These are phyloP conservation scores for Skeletonema tropicum DNA, from an alignment of 108 stramenopile species.

Conservation along the genomic window DNA sequence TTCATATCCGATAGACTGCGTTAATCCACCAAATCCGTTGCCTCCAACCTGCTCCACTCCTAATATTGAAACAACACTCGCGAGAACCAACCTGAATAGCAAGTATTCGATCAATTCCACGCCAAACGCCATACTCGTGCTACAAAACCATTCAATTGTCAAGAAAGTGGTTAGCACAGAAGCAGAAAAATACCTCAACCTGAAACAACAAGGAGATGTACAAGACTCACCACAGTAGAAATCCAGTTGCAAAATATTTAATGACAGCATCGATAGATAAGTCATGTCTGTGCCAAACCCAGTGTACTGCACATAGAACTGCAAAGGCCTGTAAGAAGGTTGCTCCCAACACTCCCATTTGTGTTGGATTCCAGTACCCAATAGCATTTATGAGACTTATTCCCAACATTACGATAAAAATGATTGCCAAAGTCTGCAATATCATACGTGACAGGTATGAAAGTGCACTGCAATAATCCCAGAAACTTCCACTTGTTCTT, in stretches of 20 bases:
- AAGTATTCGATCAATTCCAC: conserved; percentile 65
- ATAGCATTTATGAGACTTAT: conserved; percentile 33
- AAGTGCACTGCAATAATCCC: conserved; percentile 41
- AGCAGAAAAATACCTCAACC: too few relatives aligned
- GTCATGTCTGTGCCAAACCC: conserved; percentile 67
- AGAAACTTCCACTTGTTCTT: conserved; percentile 1
- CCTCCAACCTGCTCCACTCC: conserved; percentile 58
- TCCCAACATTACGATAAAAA: conserved; percentile 32
- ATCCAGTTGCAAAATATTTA: conserved; percentile 82
- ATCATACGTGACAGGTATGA: conserved; percentile 45
- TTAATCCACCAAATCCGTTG: conserved; percentile 42
- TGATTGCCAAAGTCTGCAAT: conserved; percentile 25
- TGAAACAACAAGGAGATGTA: too few relatives aligned
- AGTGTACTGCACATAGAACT: conserved; percentile 62
- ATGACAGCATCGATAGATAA: conserved; percentile 80
- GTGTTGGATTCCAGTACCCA: conserved; percentile 33
- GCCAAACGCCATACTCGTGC: conserved; percentile 69
- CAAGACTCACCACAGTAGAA: conserved; percentile 38
- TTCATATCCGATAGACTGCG: too few relatives aligned
- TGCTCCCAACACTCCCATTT: conserved; percentile 51
- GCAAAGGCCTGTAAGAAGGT: conserved; percentile 65
- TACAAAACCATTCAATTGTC: background rate
- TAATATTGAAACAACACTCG: conserved; percentile 46
- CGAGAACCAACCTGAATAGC: conserved; percentile 27
- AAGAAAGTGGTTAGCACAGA: too few relatives aligned